Evolutionary conservation across 345 rosid species (phyloP).

Genomic region (Kernera saxatilis): DNA sequence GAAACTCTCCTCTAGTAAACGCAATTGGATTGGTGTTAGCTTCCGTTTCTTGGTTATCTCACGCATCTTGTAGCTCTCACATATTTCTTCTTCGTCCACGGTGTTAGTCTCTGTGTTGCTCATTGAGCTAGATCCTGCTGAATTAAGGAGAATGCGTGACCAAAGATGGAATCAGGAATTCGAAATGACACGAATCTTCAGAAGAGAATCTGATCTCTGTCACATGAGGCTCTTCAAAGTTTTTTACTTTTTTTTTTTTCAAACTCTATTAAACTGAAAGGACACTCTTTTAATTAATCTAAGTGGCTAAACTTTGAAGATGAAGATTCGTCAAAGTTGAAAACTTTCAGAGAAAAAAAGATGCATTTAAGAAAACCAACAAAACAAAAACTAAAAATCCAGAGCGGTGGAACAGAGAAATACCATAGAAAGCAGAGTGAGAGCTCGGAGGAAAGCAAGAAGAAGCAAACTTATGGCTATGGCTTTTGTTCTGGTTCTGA

Average conservation of each 20-base stretch:
- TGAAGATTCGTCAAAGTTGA: slow-evolving; percentile 8
- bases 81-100: slow-evolving; percentile 2
- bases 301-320: not conserved
- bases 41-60: slow-evolving; percentile 56
- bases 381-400: not conserved
- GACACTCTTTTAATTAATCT: not conserved
- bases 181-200: not conserved
- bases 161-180: not conserved
- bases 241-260: not conserved
- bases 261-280: not conserved
- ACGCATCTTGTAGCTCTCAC: slow-evolving; percentile 9
- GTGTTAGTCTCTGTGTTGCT: slow-evolving; percentile 17
- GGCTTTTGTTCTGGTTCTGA: slow-evolving; percentile 18
- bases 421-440: slow-evolving; percentile 14
- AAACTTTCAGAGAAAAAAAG: not conserved
- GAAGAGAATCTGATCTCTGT: slow-evolving; percentile 2
- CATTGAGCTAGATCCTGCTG: slow-evolving; percentile 22
- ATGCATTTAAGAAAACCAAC: not conserved
- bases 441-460: slow-evolving; percentile 15
- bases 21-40: slow-evolving; percentile 49
- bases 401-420: not conserved
- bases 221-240: not conserved
- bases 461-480: not conserved
- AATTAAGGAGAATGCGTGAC: not conserved
- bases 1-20: slow-evolving; percentile 63